Base-by-base conservation (phyloP, 2,329 filamentous ascomycete genomes). In the Phialophora expanda region DNA sequence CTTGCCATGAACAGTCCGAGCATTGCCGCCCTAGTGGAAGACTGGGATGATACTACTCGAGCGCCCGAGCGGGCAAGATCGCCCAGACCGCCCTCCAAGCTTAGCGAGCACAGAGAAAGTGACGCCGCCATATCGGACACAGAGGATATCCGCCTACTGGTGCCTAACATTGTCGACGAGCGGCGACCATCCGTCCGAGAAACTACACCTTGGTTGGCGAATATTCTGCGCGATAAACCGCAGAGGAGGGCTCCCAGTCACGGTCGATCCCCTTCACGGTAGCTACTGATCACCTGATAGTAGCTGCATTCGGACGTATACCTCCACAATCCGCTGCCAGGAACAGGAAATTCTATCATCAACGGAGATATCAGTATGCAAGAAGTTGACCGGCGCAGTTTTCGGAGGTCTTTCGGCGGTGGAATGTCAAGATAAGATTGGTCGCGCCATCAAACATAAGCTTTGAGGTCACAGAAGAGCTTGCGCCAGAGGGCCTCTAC, bases 1-100 rank as follows among this genome's bases (percentile, higher is more conserved):
- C 56, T 71, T 20, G 71, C 71, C 24, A 68, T 72, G 69, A 66
- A 71, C 38, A 70, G 66, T 53, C 69, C 71, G 3, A 71, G 67
- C 24, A 71, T 72, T 56, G 68, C 66, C 14, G 69, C 68, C 34
- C 58, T 72, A 46, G 68, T 50, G 26, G 71, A 72, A 53, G 57
- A 67, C 26, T 68, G 66, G 66, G 66, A 65, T 46, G 66, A 68
- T 41, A 61, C 65, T 26, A 48, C 55, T 22, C 30, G 22, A 41
- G 22, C 32, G 3, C 60, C 50, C 60, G 41, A 57, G 32, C 56
- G 56, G 7, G 22, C 66, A 8, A 60, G 46, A 44, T 66, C 65
- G 22, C 60, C 60, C 12, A 65, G 55, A 28, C 61, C 55, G 1
- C 26, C 53, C 2, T 26, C 56, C 22, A 65, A 63, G 48, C 64